Evolutionary conservation across 2,329 filamentous ascomycete species (phyloP).

Genomic region (Calonectria pseudoreteaudii): DNA sequence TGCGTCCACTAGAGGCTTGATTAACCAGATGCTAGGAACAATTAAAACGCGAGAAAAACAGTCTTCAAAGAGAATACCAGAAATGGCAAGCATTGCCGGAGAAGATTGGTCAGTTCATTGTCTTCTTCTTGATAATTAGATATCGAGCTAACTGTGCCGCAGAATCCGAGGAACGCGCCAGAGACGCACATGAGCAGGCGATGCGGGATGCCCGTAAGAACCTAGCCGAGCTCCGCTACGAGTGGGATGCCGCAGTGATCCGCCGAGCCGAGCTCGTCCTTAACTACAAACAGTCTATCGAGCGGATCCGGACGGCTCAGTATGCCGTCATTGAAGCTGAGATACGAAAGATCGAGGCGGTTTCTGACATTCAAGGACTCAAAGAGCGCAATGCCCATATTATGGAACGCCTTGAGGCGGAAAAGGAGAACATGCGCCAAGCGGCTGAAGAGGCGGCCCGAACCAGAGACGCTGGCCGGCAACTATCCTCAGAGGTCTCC

Average conservation of each 20-base stretch:
- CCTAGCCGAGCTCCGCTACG: slow-evolving; percentile 62
- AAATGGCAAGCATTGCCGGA: slow-evolving; percentile 76
- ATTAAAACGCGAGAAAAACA: slow-evolving; percentile 72
- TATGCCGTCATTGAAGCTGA: slow-evolving; percentile 76
- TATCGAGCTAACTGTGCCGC: slow-evolving; percentile 31
- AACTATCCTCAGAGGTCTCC: slow-evolving; percentile 50
- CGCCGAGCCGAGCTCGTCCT: slow-evolving; percentile 67
- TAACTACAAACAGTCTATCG: slow-evolving; percentile 68
- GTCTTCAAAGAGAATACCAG: slow-evolving; percentile 74
- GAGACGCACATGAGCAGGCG: slow-evolving; percentile 45
- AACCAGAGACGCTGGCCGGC: slow-evolving; percentile 49
- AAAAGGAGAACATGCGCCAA: slow-evolving; percentile 50
- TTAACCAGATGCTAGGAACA: slow-evolving; percentile 53
- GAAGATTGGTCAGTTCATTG: slow-evolving; percentile 72
- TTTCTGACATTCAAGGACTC: slow-evolving; percentile 82
- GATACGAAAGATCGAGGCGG: slow-evolving; percentile 80
- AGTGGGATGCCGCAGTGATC: slow-evolving; percentile 67
- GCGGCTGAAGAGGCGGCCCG: slow-evolving; percentile 54
- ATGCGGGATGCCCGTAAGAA: slow-evolving; percentile 48
- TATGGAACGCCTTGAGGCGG: slow-evolving; percentile 61
- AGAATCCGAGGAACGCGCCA: slow-evolving; percentile 53
- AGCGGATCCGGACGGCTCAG: slow-evolving; percentile 70
- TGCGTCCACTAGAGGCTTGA: neutral
- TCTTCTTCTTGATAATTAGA: neutral
- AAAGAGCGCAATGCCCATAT: slow-evolving; percentile 73